These are phyloP conservation scores for Mortierella hygrophila DNA, from an alignment of 192 early-diverging fungal genomes.

Conservation along the genomic window DNA sequence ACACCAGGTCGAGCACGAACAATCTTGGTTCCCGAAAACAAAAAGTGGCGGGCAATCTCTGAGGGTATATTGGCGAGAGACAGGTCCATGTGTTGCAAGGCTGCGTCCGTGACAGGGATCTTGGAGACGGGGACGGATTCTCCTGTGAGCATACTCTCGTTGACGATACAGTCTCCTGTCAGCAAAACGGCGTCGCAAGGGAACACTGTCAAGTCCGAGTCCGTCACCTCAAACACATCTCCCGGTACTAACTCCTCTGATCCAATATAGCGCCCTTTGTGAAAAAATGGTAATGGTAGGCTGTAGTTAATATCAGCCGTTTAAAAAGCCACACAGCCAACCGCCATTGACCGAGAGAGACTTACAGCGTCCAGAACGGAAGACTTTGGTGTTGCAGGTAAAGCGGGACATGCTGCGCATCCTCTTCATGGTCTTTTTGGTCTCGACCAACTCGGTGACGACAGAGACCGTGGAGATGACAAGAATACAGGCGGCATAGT, in stretches of 20 bases:
- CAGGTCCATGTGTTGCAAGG: slow-evolving; percentile 75
- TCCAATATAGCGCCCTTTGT: slow-evolving; percentile 54
- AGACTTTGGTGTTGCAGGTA: slow-evolving; percentile 81
- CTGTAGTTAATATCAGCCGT: slow-evolving; percentile 20
- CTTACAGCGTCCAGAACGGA: slow-evolving; percentile 74
- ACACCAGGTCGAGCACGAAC: slow-evolving; percentile 78
- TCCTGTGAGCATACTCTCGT: slow-evolving; percentile 98
- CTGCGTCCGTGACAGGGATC: slow-evolving; percentile 75
- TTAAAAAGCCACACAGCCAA: neutral
- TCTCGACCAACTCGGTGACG: slow-evolving; percentile 52
- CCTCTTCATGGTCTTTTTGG: slow-evolving; percentile 71
- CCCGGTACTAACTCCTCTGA: slow-evolving; percentile 96
- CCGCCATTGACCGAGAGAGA: neutral
- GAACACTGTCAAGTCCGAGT: slow-evolving; percentile 69
- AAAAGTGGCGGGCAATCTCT: slow-evolving; percentile 85
- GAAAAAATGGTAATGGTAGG: slow-evolving; percentile 42
- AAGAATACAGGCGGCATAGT: slow-evolving; percentile 95
- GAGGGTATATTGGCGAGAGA: slow-evolving; percentile 78
- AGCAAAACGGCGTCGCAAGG: slow-evolving; percentile 96
- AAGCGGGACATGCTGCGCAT: slow-evolving; percentile 93
- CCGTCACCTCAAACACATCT: slow-evolving; percentile 90
- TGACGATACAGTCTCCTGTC: slow-evolving; percentile 96
- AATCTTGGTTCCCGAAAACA: slow-evolving; percentile 95
- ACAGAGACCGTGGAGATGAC: slow-evolving; percentile 82
- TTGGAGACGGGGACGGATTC: slow-evolving; percentile 97